Percentiles rank a stretch among this genome's conserved stretches.
Evolutionary conservation across 169 alveolate species (phyloP).

Genomic region (Plasmodium billcollinsi): DNA sequence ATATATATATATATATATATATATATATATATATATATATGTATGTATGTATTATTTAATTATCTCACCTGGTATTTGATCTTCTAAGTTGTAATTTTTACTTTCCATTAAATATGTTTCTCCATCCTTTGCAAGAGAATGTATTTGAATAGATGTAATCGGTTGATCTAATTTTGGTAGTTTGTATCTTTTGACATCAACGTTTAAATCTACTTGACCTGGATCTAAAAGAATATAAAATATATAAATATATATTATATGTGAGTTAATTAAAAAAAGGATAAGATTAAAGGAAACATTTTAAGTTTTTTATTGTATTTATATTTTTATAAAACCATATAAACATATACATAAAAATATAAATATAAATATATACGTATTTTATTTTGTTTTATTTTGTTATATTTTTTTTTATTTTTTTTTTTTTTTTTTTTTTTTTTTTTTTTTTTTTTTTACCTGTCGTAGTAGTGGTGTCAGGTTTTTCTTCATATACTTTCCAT

Average conservation of each 20-base stretch:
- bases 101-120: conserved; percentile 5
- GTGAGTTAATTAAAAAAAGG: not conserved
- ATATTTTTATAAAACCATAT: too few relatives aligned
- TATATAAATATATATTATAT: not conserved
- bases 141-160: conserved; percentile 47
- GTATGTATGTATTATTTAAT: too few relatives aligned
- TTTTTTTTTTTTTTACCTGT: not conserved
- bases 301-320: too few relatives aligned
- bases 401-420: not conserved
- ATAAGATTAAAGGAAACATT: not conserved
- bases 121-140: conserved; percentile 6
- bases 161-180: conserved; percentile 39
- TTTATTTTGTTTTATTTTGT: too few relatives aligned
- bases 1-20: too few relatives aligned
- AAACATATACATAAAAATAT: too few relatives aligned
- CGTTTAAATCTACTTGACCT: not conserved
- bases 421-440: not conserved
- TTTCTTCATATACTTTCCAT: not conserved
- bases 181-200: conserved; percentile 22
- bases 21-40: not conserved
- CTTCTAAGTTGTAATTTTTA: conserved; percentile 12
- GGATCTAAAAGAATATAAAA: not conserved
- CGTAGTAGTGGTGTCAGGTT: not conserved
- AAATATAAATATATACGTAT: too few relatives aligned
- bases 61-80: conserved; percentile 34